Evolutionary conservation across 306 rosid genomes (phyloP), one percentile per base, ranked within the genome.

Genomic region (Cicer cuneatum): DNA sequence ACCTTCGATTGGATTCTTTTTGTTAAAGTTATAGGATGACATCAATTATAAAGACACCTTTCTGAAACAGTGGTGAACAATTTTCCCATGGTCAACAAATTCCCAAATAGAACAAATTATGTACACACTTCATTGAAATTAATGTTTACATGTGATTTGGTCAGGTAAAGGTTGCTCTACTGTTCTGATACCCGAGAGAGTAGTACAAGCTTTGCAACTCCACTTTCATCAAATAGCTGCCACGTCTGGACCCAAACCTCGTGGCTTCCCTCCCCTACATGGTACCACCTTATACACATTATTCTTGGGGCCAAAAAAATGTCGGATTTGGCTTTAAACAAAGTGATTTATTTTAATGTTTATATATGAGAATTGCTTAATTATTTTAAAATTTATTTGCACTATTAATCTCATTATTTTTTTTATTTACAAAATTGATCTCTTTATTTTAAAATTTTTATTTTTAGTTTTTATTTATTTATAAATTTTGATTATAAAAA

Each of bases 141-240:
- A 42, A 62, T 39, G 47, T 59, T 69, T 69, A 21, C 46, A 42
- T 77, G 66, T 72, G 69, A 72, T 65, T 40, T 60, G 79, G 41
- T 12, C 77, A 82, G 86, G 77, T 19, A 81, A 81, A 72, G 87
- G 87, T 43, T 57, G 85, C 40, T 79, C 95, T 13, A 85, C 92
- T 0, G 99, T 92, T 77, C 88, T 90, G n/a, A 92, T 94, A 66
- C 97, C 99, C 1, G 96, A 92, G 1, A 88, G 93, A 82, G 99
- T 94, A 6, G 81, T 92, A 16, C 96, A 90, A 74, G 97, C 99
- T 35, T 80, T 94, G 77, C 89, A 88, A 59, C 89, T 69, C n/a
- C 99, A 90, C 74, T 92, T 92, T 78, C 90, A 90, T 74, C 86
- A 90, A 84, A 82, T 92, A 64, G 89, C 89, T 13, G 75, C 85